Conservation (phyloP, 345 rosid species). For the Rhodamnia rubescens region DNA sequence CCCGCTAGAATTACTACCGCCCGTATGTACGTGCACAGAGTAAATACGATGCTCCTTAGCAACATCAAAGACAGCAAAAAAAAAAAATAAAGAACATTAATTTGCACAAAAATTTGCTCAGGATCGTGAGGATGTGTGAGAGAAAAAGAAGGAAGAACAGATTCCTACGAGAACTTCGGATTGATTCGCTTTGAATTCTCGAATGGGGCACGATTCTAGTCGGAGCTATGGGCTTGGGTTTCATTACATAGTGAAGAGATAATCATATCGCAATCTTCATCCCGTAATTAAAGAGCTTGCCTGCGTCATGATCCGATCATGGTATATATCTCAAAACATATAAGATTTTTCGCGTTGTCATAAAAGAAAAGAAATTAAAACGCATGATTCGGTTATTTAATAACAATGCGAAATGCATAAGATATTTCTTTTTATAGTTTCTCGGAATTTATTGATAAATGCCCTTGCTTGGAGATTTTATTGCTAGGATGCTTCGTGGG, state of each 20-base stretch:
- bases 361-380: too few relatives aligned
- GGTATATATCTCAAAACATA: background rate
- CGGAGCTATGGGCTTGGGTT: too few relatives aligned
- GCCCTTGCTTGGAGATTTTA: background rate
- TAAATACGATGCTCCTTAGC: background rate
- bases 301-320: too few relatives aligned
- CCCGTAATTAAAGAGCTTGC: fast-evolving
- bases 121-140: background rate
- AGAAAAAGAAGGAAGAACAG: background rate
- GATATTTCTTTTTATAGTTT: background rate
- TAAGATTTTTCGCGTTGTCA: too few relatives aligned
- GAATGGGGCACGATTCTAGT: background rate
- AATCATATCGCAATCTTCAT: background rate
- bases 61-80: background rate
- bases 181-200: background rate
- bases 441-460: background rate
- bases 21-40: background rate
- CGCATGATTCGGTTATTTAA: background rate
- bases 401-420: background rate
- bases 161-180: too few relatives aligned
- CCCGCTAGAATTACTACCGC: background rate
- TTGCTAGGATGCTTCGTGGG: background rate
- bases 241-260: too few relatives aligned
- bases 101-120: background rate
- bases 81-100: too few relatives aligned